Base-by-base conservation (phyloP, 495 filamentous ascomycete genomes). In the Penicillium goetzii region DNA sequence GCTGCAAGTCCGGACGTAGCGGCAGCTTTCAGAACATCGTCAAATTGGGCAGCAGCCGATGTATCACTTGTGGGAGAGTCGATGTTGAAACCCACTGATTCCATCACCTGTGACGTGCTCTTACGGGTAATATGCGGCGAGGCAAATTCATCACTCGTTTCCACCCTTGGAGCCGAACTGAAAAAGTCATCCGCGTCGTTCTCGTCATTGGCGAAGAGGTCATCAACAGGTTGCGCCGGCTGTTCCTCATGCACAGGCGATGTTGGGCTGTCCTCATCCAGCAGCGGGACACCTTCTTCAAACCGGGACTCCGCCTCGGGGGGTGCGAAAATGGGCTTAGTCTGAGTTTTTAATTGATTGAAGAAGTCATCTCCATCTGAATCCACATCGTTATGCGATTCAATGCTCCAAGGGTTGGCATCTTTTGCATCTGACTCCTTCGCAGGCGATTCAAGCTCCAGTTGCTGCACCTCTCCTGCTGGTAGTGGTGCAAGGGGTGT, bases 321-420 rank as follows among this genome's bases (percentile, higher is more conserved):
- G 1, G 78, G 78, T 2, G 74, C 63, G 33, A 77, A 81, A 11
- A 81, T 81, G 11, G 80, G 77, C 52, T 81, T 81, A 8, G 79
- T 80, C 64, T 81, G 79, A 15, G 77, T 76, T 63, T 78, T 82
- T 32, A 82, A 66, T 65, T 84, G 80, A 40, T 78, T 71, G 58
- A 84, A 84, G 54, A 84, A 82, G 21, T 76, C 80, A 47, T 79
- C 79, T 4, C 71, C 75, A 25, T 81, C 80, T 2, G 78, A 79
- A 11, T 78, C 78, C 6, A 76, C 55, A 45, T 76, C 70, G 21
- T 65, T 64, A 45, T 74, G 68, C 53, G 59, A 61, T 8, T 68
- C 64, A 40, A 68, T 74, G 25, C 61, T 72, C 67, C 78, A 76
- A 15, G 73, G 72, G 41, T 71, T 69, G 25, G 71, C 73, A 26